Evolutionary conservation across 805 yeast genomes (phyloP).

Genomic region (Starmerella kuoi): DNA sequence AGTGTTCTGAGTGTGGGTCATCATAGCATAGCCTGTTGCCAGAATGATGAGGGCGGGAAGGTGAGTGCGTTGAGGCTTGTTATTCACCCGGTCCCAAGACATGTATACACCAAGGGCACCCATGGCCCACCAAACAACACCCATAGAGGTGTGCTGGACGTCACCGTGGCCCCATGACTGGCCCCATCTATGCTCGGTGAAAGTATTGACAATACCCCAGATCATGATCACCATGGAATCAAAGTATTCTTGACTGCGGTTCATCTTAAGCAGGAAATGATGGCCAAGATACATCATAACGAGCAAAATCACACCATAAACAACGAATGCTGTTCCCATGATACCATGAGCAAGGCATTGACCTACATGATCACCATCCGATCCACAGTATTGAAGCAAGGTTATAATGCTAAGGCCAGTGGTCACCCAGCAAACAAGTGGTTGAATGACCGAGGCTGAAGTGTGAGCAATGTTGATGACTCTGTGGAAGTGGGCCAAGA

Average conservation of each 20-base stretch:
- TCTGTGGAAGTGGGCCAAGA: constrained; percentile 27
- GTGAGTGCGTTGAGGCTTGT: constrained; percentile 46
- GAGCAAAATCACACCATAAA: constrained; percentile 61
- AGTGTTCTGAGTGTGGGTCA: constrained; percentile 70
- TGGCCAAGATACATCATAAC: constrained; percentile 59
- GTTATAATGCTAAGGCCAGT: constrained; percentile 73
- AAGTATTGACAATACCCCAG: constrained; percentile 91
- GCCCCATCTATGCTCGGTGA: constrained; percentile 96
- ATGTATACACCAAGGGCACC: constrained; percentile 76
- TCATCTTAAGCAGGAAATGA: constrained; percentile 36
- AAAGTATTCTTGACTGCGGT: constrained; percentile 68
- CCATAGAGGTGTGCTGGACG: constrained; percentile 93
- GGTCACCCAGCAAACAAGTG: constrained; percentile 59
- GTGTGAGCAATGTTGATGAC: constrained; percentile 26
- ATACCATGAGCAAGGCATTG: constrained; percentile 96
- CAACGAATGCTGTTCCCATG: constrained; percentile 82
- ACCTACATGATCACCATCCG: constrained; percentile 53
- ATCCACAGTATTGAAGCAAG: constrained; percentile 77
- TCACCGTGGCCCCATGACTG: constrained; percentile 89
- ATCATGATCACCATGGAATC: constrained; percentile 68
- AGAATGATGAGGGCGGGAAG: constrained; percentile 73
- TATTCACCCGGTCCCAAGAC: constrained; percentile 43
- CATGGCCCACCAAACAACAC: constrained; percentile 92
- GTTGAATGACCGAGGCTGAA: constrained; percentile 29
- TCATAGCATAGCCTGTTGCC: constrained; percentile 91